phyloP scores from a whole-genome alignment of 1,284 basidiomycete species.

The Anthracocystis setariae region DNA sequence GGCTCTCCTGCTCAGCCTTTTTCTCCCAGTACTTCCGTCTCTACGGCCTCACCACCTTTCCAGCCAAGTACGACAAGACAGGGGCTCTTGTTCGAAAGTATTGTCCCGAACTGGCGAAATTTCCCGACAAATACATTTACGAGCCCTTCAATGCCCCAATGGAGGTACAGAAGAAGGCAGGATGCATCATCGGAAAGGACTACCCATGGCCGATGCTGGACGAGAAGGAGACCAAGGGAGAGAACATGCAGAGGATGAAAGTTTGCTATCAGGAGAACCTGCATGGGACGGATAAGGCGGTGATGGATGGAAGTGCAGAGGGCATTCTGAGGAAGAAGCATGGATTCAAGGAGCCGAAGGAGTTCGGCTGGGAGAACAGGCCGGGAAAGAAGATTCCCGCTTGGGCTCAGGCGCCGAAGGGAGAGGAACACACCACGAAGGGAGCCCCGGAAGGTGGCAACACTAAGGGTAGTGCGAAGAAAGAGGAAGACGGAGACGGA shows the following conservation, averaged over 20 bases:
- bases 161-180: constrained; percentile 57
- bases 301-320: constrained; percentile 55
- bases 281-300: constrained; percentile 53
- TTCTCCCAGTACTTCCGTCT: constrained; percentile 68
- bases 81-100: constrained; percentile 70
- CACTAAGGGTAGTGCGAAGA: background rate
- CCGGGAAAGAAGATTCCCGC: constrained; percentile 48
- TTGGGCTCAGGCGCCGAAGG: constrained; percentile 52
- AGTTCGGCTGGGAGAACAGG: constrained; percentile 37
- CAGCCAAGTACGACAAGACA: constrained; percentile 70
- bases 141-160: constrained; percentile 54
- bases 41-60: constrained; percentile 70
- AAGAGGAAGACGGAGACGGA: constrained; percentile 28
- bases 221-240: constrained; percentile 57
- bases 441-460: constrained; percentile 6
- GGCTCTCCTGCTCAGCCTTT: constrained; percentile 71
- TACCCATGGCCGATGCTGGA: constrained; percentile 61
- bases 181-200: constrained; percentile 59
- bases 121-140: constrained; percentile 63
- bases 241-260: constrained; percentile 52
- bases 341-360: constrained; percentile 36
- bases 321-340: constrained; percentile 54
- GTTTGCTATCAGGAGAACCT: constrained; percentile 47
- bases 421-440: constrained; percentile 25
- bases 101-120: constrained; percentile 67